These are phyloP conservation scores for Akanthomyces lecanii DNA, from an alignment of 2,329 filamentous ascomycete species.

Conservation along the genomic window DNA sequence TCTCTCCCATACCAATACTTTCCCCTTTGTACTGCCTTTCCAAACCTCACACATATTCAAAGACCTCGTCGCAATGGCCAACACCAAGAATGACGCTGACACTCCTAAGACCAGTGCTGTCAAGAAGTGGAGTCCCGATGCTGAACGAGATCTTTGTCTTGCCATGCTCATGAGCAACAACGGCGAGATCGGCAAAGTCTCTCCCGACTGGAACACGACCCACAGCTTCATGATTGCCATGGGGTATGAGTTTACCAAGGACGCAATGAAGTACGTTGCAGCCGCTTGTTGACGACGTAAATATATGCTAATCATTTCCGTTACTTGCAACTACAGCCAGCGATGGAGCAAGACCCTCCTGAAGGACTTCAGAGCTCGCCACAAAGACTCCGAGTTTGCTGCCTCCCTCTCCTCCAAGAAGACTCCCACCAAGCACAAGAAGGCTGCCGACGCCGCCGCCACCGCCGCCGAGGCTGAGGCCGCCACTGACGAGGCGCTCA, in stretches of 20 bases:
- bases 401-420: background rate
- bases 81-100: slow-evolving; percentile 1
- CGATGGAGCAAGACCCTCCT: slow-evolving; percentile 37
- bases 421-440: slow-evolving; percentile 13
- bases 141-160: slow-evolving; percentile 38
- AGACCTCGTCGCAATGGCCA: slow-evolving; percentile 3
- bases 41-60: too few relatives aligned
- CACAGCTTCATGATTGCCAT: slow-evolving; percentile 29
- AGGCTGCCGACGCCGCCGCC: slow-evolving; percentile 2
- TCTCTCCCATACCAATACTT: background rate
- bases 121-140: slow-evolving; percentile 35
- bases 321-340: slow-evolving; percentile 27
- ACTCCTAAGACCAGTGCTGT: slow-evolving; percentile 13
- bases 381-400: slow-evolving; percentile 18
- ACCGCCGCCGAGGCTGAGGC: slow-evolving; percentile 5
- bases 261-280: slow-evolving; percentile 35
- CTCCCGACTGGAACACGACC: slow-evolving; percentile 33
- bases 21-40: background rate
- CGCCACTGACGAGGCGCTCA: background rate
- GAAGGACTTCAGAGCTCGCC: slow-evolving; percentile 31
- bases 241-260: slow-evolving; percentile 35
- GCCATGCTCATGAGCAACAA: slow-evolving; percentile 29
- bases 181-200: slow-evolving; percentile 24
- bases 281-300: background rate
- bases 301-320: background rate